phyloP scores from a whole-genome alignment of 495 filamentous ascomycete species.

The Hypoxylon trugodes region DNA sequence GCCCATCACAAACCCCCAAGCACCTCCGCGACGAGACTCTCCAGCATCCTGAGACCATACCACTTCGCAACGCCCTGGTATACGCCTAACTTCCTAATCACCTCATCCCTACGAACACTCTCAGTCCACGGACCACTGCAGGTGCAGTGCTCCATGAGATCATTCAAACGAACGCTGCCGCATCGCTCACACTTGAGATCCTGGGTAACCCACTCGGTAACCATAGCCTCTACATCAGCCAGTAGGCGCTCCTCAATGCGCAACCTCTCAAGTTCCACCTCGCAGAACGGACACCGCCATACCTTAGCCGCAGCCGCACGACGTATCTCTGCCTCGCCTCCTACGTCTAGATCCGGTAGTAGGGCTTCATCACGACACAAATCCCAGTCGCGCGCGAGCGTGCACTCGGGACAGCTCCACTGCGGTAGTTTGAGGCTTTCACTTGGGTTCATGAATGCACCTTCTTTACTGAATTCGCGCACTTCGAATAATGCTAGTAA shows the following conservation, averaged over 20 bases:
- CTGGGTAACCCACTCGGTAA: constrained; percentile 86
- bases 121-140: constrained; percentile 86
- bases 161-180: constrained; percentile 74
- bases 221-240: constrained; percentile 73
- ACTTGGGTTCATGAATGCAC: constrained; percentile 85
- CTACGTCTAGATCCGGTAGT: constrained; percentile 63
- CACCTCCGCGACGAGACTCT: constrained; percentile 73
- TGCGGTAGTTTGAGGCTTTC: constrained; percentile 75
- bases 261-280: constrained; percentile 75
- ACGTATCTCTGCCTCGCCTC: constrained; percentile 23
- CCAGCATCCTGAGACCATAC: constrained; percentile 83
- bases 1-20: constrained; percentile 50
- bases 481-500: constrained; percentile 90
- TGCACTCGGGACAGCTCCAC: constrained; percentile 86
- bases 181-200: constrained; percentile 86
- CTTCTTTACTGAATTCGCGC: constrained; percentile 90
- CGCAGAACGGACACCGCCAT: constrained; percentile 84
- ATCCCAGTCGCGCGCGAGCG: constrained; percentile 86
- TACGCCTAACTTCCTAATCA: constrained; percentile 71
- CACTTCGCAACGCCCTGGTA: constrained; percentile 76
- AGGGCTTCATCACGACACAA: constrained; percentile 92
- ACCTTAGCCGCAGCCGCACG: constrained; percentile 54
- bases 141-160: constrained; percentile 96
- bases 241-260: constrained; percentile 86
- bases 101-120: constrained; percentile 73